Evolutionary conservation across 2,329 filamentous ascomycete species (phyloP).

Genomic region (Calycina herbarum): DNA sequence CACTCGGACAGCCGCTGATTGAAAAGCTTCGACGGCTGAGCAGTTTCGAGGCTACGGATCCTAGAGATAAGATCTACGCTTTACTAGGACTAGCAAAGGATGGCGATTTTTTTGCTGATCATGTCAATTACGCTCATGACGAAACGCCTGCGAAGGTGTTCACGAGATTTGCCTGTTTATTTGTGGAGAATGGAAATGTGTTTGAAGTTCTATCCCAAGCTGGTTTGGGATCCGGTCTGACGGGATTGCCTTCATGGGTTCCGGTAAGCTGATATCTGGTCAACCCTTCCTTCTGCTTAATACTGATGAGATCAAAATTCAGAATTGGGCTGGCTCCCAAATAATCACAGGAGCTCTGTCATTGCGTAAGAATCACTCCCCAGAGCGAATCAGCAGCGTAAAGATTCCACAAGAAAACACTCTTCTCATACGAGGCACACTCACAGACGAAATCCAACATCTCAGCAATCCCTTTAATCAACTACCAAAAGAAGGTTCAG

Average conservation of each 20-base stretch:
- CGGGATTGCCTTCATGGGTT: neutral
- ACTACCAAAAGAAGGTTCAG: neutral
- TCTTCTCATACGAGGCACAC: neutral
- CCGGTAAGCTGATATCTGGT: neutral
- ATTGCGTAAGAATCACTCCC: neutral
- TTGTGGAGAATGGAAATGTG: neutral
- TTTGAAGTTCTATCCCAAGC: conserved; percentile 1
- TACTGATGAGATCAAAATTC: neutral
- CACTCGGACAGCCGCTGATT: neutral
- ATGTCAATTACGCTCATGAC: neutral
- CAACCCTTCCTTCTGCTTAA: neutral
- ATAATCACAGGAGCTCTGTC: neutral
- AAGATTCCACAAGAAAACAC: neutral
- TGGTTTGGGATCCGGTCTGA: neutral
- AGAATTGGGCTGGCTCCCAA: neutral
- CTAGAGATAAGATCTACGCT: conserved; percentile 8
- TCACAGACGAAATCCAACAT: neutral
- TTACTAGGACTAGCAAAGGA: conserved; percentile 7
- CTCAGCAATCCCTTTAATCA: neutral
- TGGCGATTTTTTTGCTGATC: neutral
- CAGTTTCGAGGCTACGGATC: conserved; percentile 3
- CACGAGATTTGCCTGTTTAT: neutral
- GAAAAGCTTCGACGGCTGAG: neutral
- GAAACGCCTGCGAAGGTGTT: neutral
- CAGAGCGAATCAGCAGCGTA: neutral